Base-by-base conservation (phyloP, 106 monocot species). In the Agapanthus africanus region DNA sequence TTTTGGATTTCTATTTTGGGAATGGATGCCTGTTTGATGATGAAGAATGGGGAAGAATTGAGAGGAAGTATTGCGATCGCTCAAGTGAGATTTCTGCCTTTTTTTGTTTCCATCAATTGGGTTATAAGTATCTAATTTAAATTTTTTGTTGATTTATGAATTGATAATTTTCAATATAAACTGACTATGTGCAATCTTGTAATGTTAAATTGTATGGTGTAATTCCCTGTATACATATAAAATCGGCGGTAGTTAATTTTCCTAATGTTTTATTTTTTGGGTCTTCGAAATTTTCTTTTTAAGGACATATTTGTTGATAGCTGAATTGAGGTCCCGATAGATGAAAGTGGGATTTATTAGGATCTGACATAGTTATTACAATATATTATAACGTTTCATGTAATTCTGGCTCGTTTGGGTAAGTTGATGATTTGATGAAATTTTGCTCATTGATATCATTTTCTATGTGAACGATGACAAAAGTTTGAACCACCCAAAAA, bases 31-130 rank as follows among this genome's bases (percentile, higher is more conserved):
- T 65, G 65, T 46, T 54, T 47, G 21, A 4, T 37, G 73, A 54
- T 39, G 63, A 36, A 37, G 73, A 73, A 25, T 73, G 65, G 73
- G 39, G 19, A 3, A 35, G 65, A 27, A 52, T 73, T 40, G 52
- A 18, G 35, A 25, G 50, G 37, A 54, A 38, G 38, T 54, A 54
- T 37, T 65, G 64, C 21, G 15, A 15, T 73, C 9, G 19, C 46
- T 19, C 13, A 47, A 47, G 46, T 19, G 1, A 13, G 19, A 19
- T 19, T 47, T 47, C 46, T 15, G 46, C 74, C 70, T 66, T 44
- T 13, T 47, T 3, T 15, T 19, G 19, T 47, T 47, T 47, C 19
- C 19, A 47, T 1, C 16, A 47, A 47, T 47, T 47, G 46, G 46
- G 46, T 47, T 7, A 47, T 47, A 19, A 5, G 13, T 47, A 47